A percentile compares a stretch with the other conserved stretches of the same genome.
phyloP scores from a whole-genome alignment of 257 asterid genomes.

The Cinchona pubescens region DNA sequence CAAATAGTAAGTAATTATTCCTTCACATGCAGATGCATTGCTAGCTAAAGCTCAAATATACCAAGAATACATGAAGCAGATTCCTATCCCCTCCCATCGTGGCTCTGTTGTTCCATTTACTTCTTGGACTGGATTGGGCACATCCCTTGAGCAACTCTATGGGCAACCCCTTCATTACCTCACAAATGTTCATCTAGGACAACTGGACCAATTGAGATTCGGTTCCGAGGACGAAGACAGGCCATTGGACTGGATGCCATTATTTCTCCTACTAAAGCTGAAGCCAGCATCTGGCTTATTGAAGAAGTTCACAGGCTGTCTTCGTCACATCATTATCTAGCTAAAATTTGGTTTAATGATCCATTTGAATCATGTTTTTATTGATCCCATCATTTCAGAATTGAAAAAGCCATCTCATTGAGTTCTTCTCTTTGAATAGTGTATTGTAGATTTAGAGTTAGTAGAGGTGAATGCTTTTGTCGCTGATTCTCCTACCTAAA shows the following conservation, averaged over 20 bases:
- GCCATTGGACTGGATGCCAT: conserved; percentile 44
- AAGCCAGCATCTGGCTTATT: conserved; percentile 60
- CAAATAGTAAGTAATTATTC: not conserved
- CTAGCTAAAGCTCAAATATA: conserved; percentile 43
- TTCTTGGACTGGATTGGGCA: conserved; percentile 68
- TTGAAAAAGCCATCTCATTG: conserved; percentile 20
- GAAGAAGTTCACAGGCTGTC: conserved; percentile 62
- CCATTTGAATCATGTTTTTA: conserved; percentile 35
- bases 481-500: too few relatives aligned
- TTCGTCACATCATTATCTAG: conserved; percentile 47
- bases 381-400: conserved; percentile 46
- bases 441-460: not conserved
- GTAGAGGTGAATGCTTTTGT: not conserved
- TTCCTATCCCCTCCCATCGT: conserved; percentile 49
- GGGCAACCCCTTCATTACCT: conserved; percentile 79
- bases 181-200: conserved; percentile 56
- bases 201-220: conserved; percentile 45
- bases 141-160: conserved; percentile 53
- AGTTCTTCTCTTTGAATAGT: not conserved
- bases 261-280: conserved; percentile 61
- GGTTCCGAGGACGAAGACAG: conserved; percentile 43
- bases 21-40: conserved; percentile 41
- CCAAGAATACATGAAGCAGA: conserved; percentile 53
- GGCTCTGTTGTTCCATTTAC: conserved; percentile 54
- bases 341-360: conserved; percentile 52